Percentiles rank a stretch among this genome's conserved stretches.
phyloP scores from a whole-genome alignment of 2,329 filamentous ascomycete genomes.

The Pseudonectria buxi region DNA sequence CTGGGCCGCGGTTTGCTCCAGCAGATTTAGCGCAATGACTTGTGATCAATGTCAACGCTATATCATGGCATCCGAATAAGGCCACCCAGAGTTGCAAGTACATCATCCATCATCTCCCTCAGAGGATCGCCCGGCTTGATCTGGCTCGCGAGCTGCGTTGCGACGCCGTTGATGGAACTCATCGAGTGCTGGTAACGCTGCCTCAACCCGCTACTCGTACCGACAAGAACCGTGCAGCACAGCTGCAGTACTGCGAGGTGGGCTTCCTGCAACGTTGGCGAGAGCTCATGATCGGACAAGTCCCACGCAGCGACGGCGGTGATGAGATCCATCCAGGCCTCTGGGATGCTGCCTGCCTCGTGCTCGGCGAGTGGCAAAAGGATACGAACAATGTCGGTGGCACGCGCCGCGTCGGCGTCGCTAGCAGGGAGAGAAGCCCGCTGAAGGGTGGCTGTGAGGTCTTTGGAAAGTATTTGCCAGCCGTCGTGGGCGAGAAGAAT shows the following conservation, averaged over 20 bases:
- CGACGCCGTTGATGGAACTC: slow-evolving; percentile 42
- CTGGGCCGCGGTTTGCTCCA: too few relatives aligned
- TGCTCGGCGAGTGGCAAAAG: slow-evolving; percentile 46
- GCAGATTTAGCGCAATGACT: too few relatives aligned
- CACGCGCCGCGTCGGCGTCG: slow-evolving; percentile 34
- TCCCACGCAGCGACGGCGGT: slow-evolving; percentile 44
- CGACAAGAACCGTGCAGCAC: slow-evolving; percentile 43
- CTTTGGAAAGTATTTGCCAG: slow-evolving; percentile 46
- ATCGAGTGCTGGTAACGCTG: slow-evolving; percentile 47
- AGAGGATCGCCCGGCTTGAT: slow-evolving; percentile 27
- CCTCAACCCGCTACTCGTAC: slow-evolving; percentile 39
- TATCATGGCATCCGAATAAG: slow-evolving; percentile 7
- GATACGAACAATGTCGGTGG: slow-evolving; percentile 49
- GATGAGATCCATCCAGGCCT: slow-evolving; percentile 52
- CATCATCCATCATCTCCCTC: slow-evolving; percentile 40
- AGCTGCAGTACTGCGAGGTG: slow-evolving; percentile 50
- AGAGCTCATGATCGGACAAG: slow-evolving; percentile 25
- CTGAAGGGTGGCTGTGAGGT: slow-evolving; percentile 41
- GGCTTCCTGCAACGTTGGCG: slow-evolving; percentile 37
- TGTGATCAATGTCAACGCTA: too few relatives aligned
- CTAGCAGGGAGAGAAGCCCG: slow-evolving; percentile 16
- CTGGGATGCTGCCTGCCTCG: slow-evolving; percentile 36
- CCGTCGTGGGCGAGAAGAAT: slow-evolving; percentile 45
- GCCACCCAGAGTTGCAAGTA: slow-evolving; percentile 26
- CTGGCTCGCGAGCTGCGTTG: slow-evolving; percentile 32